Evolutionary conservation across 202 grass and related monocot species (phyloP), one percentile per base, ranked within the genome.

Genomic region (Eragrostis tef): DNA sequence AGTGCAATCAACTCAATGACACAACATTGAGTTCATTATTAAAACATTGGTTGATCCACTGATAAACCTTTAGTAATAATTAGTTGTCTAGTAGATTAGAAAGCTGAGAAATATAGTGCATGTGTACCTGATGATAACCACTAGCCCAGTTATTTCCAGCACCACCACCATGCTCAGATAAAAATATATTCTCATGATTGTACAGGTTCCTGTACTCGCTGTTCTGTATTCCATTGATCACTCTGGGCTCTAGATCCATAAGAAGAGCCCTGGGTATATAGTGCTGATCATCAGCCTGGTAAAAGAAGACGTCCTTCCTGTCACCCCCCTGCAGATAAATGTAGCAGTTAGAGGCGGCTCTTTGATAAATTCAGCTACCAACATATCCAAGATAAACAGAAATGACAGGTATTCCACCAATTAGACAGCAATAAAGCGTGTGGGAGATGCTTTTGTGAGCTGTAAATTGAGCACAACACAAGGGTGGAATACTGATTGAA

Each of bases 291-390:
- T 99, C 93, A 9, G 96, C 96, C 87, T 99, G 96, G 82, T 99
- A 99, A 79, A 99, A 99, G 86, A 99, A 99, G 25, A 99, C 96
- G 22, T 99, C 96, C 81, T 99, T 99, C 85, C 96, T 96, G 67
- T 99, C 96, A 49, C 96, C 96, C 48, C 96, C 96, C 96, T 99
- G 90, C 42, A 85, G 60, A 67, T 63, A 82, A 73, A 6, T 47
- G 43, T 9, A 62, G 10, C 45, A 1, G 36, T 79, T 64, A 86
- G n/a, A 63, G 12, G 5, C 39, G 7, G 1, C n/a, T 74, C 41
- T 29, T 71, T 57, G 57, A 26, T 70, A 64, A 79, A 83, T 58
- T 26, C 41, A 83, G 25, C 14, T 36, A 16, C 64, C 25, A 26
- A 7, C 21, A 76, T 54, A 64, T 63, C 62, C n/a, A 82, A 11